Percentiles rank a stretch among this genome's conserved stretches.
phyloP scores from a whole-genome alignment of 164 flowering plant genomes.

The Stephania cephalantha region DNA sequence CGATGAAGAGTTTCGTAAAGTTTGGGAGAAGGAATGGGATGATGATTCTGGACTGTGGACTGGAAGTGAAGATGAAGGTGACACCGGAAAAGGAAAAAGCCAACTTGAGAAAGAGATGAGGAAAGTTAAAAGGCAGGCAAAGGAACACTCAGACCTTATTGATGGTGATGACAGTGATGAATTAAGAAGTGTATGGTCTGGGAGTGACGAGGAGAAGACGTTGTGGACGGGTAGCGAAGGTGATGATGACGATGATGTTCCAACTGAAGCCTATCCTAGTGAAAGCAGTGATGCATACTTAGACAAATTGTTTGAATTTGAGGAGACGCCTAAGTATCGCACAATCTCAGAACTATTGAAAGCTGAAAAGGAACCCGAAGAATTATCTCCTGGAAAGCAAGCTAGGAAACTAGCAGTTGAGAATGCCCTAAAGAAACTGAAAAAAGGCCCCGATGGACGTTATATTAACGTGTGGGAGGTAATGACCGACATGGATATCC shows the following conservation, averaged over 20 bases:
- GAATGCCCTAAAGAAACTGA: constrained; percentile 85
- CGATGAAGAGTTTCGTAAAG: constrained; percentile 47
- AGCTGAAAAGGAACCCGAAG: constrained; percentile 70
- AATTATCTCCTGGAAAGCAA: constrained; percentile 87
- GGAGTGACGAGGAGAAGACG: constrained; percentile 89
- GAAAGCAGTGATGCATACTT: constrained; percentile 74
- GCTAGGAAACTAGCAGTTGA: constrained; percentile 91
- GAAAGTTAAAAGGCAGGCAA: constrained; percentile 59
- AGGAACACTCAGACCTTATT: constrained; percentile 58
- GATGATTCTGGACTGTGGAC: constrained; percentile 71
- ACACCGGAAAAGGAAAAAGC: constrained; percentile 25
- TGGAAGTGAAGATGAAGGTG: constrained; percentile 77
- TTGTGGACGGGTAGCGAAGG: constrained; percentile 90
- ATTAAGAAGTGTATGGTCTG: constrained; percentile 81
- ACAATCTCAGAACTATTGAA: constrained; percentile 67
- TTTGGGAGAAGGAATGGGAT: constrained; percentile 60
- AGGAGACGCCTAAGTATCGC: constrained; percentile 71
- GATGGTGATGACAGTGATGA: constrained; percentile 98
- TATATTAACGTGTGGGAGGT: constrained; percentile 95
- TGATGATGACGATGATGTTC: constrained; percentile 81
- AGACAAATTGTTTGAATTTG: constrained; percentile 86
- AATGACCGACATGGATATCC: constrained; percentile 80
- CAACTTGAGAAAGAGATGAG: constrained; percentile 49
- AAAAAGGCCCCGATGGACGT: constrained; percentile 97
- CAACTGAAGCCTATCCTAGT: constrained; percentile 76